Evolutionary conservation across 2,329 filamentous ascomycete genomes (phyloP).

Genomic region (Colletotrichum viniferum): DNA sequence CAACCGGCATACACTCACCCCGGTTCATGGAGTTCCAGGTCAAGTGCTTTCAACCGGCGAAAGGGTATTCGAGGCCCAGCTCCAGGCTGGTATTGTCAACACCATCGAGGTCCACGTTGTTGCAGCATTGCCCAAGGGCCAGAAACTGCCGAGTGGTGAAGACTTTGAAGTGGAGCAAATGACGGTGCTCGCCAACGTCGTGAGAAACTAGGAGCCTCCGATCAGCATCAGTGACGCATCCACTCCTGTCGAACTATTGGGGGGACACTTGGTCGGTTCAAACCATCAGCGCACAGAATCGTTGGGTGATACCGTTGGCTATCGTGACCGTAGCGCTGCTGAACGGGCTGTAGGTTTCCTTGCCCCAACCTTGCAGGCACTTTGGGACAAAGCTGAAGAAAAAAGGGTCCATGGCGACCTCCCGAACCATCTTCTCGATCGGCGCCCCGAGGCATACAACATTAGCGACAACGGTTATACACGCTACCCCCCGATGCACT

Average conservation of each 20-base stretch:
- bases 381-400: constrained; percentile 14
- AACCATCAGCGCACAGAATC: neutral
- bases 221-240: neutral
- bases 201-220: constrained; percentile 44
- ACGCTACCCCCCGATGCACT: neutral
- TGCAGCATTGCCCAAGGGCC: constrained; percentile 67
- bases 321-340: neutral
- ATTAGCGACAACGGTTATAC: neutral
- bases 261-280: neutral
- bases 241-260: neutral
- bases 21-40: constrained; percentile 53
- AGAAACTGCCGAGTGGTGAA: constrained; percentile 60
- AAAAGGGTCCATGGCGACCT: neutral
- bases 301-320: neutral
- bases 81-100: constrained; percentile 73
- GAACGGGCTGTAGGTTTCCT: neutral
- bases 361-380: neutral
- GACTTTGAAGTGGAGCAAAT: constrained; percentile 80
- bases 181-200: constrained; percentile 75
- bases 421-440: neutral
- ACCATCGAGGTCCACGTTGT: constrained; percentile 79
- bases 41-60: constrained; percentile 59
- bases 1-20: constrained; percentile 67
- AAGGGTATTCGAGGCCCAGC: constrained; percentile 75
- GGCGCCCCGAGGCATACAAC: neutral